Conservation (phyloP, 1,284 basidiomycete genomes). For the Stygiomarasmius scandens region DNA sequence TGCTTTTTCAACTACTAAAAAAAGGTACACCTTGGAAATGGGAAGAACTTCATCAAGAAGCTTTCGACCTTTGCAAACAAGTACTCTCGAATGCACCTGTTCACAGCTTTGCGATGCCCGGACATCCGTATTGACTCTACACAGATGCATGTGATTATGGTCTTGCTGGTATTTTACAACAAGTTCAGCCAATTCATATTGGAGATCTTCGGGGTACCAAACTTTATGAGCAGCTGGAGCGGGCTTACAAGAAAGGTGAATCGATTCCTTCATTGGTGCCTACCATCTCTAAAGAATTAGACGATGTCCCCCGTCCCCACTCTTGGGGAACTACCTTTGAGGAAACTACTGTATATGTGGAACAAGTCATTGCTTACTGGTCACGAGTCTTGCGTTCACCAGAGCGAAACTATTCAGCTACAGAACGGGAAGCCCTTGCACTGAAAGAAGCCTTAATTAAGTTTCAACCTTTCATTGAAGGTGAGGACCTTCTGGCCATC, state of each 20-base stretch:
- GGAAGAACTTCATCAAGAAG: slow-evolving; percentile 23
- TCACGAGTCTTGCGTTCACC: slow-evolving; percentile 19
- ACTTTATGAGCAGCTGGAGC: slow-evolving; percentile 5
- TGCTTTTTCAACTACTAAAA: slow-evolving; percentile 26
- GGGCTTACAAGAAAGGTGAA: slow-evolving; percentile 15
- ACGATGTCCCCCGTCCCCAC: slow-evolving; percentile 8
- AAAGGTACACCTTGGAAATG: slow-evolving; percentile 31
- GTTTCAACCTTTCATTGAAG: slow-evolving; percentile 27
- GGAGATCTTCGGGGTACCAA: slow-evolving; percentile 13
- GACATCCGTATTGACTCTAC: slow-evolving; percentile 38
- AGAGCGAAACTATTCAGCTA: slow-evolving; percentile 13
- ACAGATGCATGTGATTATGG: slow-evolving; percentile 41
- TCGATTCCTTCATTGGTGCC: slow-evolving; percentile 23
- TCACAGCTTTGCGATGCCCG: slow-evolving; percentile 30
- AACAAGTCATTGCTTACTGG: slow-evolving; percentile 36
- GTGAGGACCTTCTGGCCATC: slow-evolving; percentile 25
- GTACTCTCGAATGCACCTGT: slow-evolving; percentile 31
- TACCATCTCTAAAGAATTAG: slow-evolving; percentile 16
- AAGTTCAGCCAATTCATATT: slow-evolving; percentile 17
- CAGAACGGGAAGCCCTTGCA: slow-evolving; percentile 29
- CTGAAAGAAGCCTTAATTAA: slow-evolving; percentile 31
- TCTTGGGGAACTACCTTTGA: slow-evolving; percentile 27
- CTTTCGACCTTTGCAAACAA: slow-evolving; percentile 28
- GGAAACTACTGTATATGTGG: slow-evolving; percentile 28
- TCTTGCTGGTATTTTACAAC: slow-evolving; percentile 30